Evolutionary conservation across 768 basidiomycete genomes (phyloP).

Genomic region (Psilocybe sp.): DNA sequence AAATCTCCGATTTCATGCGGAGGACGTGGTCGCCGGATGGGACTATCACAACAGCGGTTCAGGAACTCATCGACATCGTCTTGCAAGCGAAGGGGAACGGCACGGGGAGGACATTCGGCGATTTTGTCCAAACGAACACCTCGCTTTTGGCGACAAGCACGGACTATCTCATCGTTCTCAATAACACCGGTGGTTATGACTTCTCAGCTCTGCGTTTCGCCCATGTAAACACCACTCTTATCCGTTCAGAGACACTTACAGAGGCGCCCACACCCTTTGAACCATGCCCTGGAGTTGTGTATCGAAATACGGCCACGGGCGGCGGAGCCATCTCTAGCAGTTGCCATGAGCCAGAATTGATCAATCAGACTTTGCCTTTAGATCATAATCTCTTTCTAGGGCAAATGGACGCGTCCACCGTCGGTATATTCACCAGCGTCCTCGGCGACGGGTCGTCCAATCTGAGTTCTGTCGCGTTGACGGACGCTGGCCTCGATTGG

Average conservation of each 20-base stretch:
- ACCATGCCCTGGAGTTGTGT: too few relatives aligned
- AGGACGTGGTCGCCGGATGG: slow-evolving; percentile 5
- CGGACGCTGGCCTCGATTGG: too few relatives aligned
- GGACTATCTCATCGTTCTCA: too few relatives aligned
- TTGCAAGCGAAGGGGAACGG: slow-evolving; percentile 7
- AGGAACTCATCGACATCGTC: slow-evolving; percentile 4
- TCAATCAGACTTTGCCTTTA: background rate
- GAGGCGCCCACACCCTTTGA: too few relatives aligned
- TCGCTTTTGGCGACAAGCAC: too few relatives aligned
- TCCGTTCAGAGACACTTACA: background rate
- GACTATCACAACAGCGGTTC: background rate
- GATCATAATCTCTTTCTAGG: slow-evolving; percentile 9
- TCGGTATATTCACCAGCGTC: background rate
- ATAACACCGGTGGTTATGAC: too few relatives aligned
- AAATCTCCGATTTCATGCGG: slow-evolving; percentile 11
- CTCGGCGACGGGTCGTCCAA: too few relatives aligned
- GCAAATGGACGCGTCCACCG: slow-evolving; percentile 15
- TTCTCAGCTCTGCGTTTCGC: background rate
- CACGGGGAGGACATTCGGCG: background rate
- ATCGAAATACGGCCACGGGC: too few relatives aligned
- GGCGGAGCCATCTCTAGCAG: too few relatives aligned
- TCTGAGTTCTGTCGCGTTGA: too few relatives aligned
- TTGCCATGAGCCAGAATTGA: background rate
- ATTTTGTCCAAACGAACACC: background rate
- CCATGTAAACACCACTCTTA: background rate